Evolutionary conservation across 164 flowering plant species (phyloP).

Genomic region (Umbilicus rupestris): DNA sequence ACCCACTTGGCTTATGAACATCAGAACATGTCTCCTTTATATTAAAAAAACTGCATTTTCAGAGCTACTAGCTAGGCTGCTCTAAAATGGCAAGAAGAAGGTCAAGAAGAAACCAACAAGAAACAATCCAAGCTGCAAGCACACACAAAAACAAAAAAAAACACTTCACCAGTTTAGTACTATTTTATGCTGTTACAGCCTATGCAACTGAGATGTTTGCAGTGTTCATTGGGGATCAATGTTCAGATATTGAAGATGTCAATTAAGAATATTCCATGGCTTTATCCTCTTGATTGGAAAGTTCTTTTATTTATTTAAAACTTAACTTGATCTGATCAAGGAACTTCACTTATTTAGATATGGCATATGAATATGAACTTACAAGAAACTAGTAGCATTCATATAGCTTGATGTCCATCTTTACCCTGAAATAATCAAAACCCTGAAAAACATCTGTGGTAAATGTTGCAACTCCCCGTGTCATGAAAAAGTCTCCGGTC

Average conservation of each 20-base stretch:
- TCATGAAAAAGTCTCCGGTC: constrained; percentile 35
- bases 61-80: no score
- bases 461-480: constrained; percentile 23
- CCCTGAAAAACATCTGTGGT: constrained; percentile 25
- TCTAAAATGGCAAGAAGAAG: no score
- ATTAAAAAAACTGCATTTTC: no score
- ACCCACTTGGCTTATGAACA: not conserved
- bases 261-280: not conserved
- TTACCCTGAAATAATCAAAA: constrained; percentile 22
- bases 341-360: no score
- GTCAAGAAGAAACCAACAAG: not conserved
- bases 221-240: no score
- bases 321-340: no score
- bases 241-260: not conserved
- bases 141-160: no score
- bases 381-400: constrained; percentile 22
- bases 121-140: not conserved
- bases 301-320: no score
- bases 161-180: not conserved
- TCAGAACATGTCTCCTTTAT: no score
- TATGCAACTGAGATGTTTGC: not conserved
- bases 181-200: not conserved
- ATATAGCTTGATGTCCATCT: constrained; percentile 26
- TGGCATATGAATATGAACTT: no score
- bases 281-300: no score